Percentiles rank a stretch among this genome's conserved stretches.
phyloP scores from a whole-genome alignment of 2,329 filamentous ascomycete species.

The Aspergillus fructus region DNA sequence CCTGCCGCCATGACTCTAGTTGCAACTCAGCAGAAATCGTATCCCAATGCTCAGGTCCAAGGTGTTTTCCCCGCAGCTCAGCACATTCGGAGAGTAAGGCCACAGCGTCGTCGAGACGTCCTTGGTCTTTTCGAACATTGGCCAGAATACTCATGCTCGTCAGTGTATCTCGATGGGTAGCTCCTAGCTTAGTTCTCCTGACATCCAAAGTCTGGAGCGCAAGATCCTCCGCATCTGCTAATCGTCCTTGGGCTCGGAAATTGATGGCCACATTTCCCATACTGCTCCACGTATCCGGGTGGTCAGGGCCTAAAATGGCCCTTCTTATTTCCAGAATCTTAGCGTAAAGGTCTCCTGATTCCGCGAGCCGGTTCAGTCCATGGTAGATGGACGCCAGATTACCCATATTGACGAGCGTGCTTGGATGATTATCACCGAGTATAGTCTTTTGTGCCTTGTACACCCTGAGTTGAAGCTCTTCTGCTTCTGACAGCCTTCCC shows the following conservation, averaged over 20 bases:
- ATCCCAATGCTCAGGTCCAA: background rate
- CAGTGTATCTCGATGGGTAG: background rate
- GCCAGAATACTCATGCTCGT: background rate
- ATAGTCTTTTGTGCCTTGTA: too few species aligned
- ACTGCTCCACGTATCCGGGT: constrained; percentile 17
- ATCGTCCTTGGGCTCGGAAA: constrained; percentile 10
- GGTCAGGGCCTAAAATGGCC: background rate
- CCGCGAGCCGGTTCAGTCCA: background rate
- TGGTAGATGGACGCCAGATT: background rate
- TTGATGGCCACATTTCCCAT: constrained; percentile 17
- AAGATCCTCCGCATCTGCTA: constrained; percentile 18
- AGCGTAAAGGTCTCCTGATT: background rate
- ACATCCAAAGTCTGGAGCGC: background rate
- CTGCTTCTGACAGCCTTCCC: too few species aligned
- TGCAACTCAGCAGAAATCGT: too few species aligned
- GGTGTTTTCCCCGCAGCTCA: background rate
- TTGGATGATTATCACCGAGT: too few species aligned
- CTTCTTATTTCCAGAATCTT: background rate
- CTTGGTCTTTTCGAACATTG: background rate
- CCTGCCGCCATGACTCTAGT: too few species aligned
- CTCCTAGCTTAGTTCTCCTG: background rate
- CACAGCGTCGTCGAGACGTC: accelerated
- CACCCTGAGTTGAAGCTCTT: too few species aligned
- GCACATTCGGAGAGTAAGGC: background rate
- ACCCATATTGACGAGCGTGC: too few species aligned